Evolutionary conservation across 2,329 filamentous ascomycete species (phyloP), one percentile per base, ranked within the genome.

Genomic region (Teratosphaeria epicoccoides): DNA sequence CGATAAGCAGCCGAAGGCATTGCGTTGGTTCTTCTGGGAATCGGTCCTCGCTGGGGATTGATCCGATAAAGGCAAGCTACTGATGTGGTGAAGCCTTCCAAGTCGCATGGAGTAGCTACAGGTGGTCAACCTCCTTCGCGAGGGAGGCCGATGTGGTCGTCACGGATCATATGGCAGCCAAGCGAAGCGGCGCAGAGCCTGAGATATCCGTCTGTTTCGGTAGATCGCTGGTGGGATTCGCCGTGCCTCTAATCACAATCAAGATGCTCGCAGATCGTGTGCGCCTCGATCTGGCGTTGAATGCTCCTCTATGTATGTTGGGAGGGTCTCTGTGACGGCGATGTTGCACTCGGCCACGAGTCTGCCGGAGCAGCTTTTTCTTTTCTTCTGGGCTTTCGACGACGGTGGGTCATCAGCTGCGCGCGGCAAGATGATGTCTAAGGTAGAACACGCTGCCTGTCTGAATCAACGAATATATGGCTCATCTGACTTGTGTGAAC

Each of bases 1-100:
- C 54, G 56, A 29, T 51, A 49, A 9, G 54, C 48, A 20, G 48
- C 28, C 23, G 55, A 49, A 37, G 52, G 49, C 54, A 56, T 56
- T 33, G 43, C 24, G 49, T 17, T 40, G n/a, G 33, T 40, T 40
- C 14, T 40, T 40, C 9, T 37, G 17, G n/a, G 5, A 17, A 40
- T 40, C 9, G 17, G n/a, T 40, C 33, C n/a, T 20, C n/a, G 20
- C 5, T 20, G 5, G 14, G n/a, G 6, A 12, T 23, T 24, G 20
- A 17, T 24, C 17, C 23, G n/a, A 12, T 12, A 9, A 48, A 43
- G 20, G 28, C 22, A 24, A 4, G 22, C 14, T 37, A 12, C 11
- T 26, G 28, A n/a, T 17, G 47, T 20, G 33, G n/a, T 7, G 33
- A 40, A 6, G 33, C n/a, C 33, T 40, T 17, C 20, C 33, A 40